Conservation (phyloP, 148 eudicot genomes). For the Fagopyrum esculentum region DNA sequence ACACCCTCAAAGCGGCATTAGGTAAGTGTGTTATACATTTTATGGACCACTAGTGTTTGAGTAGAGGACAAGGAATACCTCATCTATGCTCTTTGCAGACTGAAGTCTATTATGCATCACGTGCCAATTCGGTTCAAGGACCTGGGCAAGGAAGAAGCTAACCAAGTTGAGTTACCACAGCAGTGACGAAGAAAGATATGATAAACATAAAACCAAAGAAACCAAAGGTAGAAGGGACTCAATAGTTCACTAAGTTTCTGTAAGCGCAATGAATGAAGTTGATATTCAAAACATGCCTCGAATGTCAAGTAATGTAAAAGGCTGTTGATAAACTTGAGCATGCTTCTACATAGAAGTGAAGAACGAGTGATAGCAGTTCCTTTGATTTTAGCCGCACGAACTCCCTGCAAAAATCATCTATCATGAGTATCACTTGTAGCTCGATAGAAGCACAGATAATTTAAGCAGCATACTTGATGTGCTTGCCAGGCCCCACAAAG, state of each 20-base stretch:
- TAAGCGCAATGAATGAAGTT: background rate
- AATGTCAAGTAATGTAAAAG: slow-evolving; percentile 89
- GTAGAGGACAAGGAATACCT: slow-evolving; percentile 37
- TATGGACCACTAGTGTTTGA: background rate
- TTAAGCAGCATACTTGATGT: slow-evolving; percentile 63
- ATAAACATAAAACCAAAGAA: background rate
- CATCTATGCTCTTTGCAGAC: slow-evolving; percentile 90
- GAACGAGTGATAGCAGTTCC: slow-evolving; percentile 83
- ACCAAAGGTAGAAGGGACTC: background rate
- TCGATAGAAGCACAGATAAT: background rate
- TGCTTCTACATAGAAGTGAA: slow-evolving; percentile 86
- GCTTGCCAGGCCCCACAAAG: slow-evolving; percentile 98
- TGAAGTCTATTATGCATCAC: slow-evolving; percentile 79
- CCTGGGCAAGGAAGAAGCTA: slow-evolving; percentile 40
- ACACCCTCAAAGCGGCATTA: background rate
- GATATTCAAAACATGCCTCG: slow-evolving; percentile 45
- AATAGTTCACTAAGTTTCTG: background rate
- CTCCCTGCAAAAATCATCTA: slow-evolving; percentile 45
- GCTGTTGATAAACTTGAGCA: slow-evolving; percentile 90
- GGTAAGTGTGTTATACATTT: background rate
- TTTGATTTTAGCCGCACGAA: slow-evolving; percentile 63
- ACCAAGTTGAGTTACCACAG: background rate
- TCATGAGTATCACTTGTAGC: background rate
- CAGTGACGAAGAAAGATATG: background rate
- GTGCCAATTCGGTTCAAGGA: slow-evolving; percentile 98